Evolutionary conservation across 1,284 basidiomycete species (phyloP).

Genomic region (Naganishia cerealis): DNA sequence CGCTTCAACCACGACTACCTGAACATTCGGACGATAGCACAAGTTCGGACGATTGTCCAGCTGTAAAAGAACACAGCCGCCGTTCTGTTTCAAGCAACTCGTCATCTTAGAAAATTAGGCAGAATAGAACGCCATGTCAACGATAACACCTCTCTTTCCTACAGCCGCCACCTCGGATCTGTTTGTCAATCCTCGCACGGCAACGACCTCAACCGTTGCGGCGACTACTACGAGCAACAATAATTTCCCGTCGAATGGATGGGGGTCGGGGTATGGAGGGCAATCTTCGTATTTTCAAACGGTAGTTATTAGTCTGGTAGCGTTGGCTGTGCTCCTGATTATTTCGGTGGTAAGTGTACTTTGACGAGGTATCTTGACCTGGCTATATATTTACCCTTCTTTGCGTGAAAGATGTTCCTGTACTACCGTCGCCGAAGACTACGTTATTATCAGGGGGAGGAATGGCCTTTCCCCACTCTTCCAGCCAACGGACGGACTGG

Average conservation of each 20-base stretch:
- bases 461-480: constrained; percentile 33
- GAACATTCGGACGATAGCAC: background rate
- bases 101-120: background rate
- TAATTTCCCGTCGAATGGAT: constrained; percentile 8
- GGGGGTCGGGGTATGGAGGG: constrained; percentile 8
- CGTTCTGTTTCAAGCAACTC: background rate
- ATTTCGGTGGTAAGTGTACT: constrained; percentile 29
- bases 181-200: constrained; percentile 18
- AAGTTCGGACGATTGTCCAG: background rate
- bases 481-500: constrained; percentile 19
- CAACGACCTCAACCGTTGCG: constrained; percentile 7
- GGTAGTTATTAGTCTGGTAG: constrained; percentile 35
- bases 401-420: constrained; percentile 26
- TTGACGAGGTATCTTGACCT: too few relatives aligned
- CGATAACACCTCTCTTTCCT: constrained; percentile 21
- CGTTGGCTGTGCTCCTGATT: constrained; percentile 32
- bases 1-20: background rate
- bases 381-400: background rate
- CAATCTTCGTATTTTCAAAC: constrained; percentile 33
- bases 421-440: constrained; percentile 33
- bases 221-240: constrained; percentile 8
- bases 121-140: constrained; percentile 1
- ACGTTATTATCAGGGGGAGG: constrained; percentile 25
- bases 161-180: constrained; percentile 14
- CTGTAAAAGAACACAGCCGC: background rate